phyloP scores from a whole-genome alignment of 495 filamentous ascomycete species.

The Xylaria telfairii region DNA sequence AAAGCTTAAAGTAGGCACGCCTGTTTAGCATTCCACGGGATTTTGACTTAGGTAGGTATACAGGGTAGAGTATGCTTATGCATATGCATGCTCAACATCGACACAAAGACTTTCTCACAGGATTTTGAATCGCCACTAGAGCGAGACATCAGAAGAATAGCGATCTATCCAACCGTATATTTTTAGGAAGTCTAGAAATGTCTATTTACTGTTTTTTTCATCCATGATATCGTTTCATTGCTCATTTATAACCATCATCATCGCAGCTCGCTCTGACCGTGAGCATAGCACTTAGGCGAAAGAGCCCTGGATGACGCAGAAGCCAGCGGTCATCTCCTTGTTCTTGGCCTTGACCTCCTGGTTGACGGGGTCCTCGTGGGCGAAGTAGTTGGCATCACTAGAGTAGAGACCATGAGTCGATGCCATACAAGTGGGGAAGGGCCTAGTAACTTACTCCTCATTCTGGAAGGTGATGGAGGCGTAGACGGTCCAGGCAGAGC shows the following conservation, averaged over 20 bases:
- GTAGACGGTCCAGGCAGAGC: conserved; percentile 17
- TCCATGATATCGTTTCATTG: conserved; percentile 11
- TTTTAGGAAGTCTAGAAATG: conserved; percentile 7
- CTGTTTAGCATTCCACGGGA: not conserved
- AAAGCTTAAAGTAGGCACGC: not conserved
- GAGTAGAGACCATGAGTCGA: not conserved
- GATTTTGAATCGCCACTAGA: not conserved
- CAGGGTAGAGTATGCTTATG: not conserved
- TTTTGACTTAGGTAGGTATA: not conserved
- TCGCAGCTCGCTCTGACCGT: not conserved
- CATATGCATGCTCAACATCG: not conserved
- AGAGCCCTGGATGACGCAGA: conserved; percentile 19
- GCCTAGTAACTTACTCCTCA: conserved; percentile 2
- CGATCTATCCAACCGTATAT: conserved; percentile 16
- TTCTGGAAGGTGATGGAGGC: conserved; percentile 21
- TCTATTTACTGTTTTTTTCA: not conserved
- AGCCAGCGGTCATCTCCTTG: not conserved
- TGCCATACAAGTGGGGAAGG: not conserved
- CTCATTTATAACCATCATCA: conserved; percentile 9
- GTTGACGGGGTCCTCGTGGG: conserved; percentile 15
- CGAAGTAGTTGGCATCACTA: conserved; percentile 25
- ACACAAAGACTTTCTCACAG: not conserved
- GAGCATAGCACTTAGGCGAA: not conserved
- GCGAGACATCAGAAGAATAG: not conserved
- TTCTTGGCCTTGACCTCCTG: conserved; percentile 17